Evolutionary conservation across 768 basidiomycete genomes (phyloP).

Genomic region (Sutorius australiensis): DNA sequence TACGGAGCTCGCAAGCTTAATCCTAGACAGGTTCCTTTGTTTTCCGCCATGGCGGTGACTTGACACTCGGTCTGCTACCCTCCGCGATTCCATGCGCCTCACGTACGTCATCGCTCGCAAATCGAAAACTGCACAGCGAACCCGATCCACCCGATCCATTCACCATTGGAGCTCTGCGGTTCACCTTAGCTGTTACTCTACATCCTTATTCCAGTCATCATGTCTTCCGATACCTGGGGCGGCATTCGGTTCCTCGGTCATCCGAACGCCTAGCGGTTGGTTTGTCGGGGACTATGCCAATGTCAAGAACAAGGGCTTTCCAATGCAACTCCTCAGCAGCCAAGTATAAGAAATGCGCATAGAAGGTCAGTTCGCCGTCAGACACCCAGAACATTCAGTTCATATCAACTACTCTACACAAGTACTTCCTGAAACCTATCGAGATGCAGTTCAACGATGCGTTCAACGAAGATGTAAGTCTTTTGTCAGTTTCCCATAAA

Average conservation of each 20-base stretch:
- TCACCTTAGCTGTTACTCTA: neutral
- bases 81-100: neutral
- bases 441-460: conserved; percentile 6
- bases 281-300: conserved; percentile 17
- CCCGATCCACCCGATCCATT: neutral
- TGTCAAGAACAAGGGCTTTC: neutral
- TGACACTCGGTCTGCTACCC: neutral
- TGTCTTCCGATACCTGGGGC: neutral
- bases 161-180: conserved; percentile 4
- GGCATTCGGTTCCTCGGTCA: neutral
- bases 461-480: conserved; percentile 16
- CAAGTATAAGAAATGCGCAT: conserved; percentile 12
- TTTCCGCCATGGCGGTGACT: conserved; percentile 3
- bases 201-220: neutral
- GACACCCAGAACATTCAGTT: neutral
- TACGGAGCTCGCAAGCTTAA: neutral
- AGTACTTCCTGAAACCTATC: neutral
- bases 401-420: neutral
- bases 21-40: neutral
- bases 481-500: neutral
- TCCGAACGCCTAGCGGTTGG: conserved; percentile 14
- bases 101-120: neutral
- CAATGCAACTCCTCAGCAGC: neutral
- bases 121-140: neutral
- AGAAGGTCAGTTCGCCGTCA: neutral